These are phyloP conservation scores for Neurospora tetraspora DNA, from an alignment of 495 filamentous ascomycete genomes.

Conservation along the genomic window DNA sequence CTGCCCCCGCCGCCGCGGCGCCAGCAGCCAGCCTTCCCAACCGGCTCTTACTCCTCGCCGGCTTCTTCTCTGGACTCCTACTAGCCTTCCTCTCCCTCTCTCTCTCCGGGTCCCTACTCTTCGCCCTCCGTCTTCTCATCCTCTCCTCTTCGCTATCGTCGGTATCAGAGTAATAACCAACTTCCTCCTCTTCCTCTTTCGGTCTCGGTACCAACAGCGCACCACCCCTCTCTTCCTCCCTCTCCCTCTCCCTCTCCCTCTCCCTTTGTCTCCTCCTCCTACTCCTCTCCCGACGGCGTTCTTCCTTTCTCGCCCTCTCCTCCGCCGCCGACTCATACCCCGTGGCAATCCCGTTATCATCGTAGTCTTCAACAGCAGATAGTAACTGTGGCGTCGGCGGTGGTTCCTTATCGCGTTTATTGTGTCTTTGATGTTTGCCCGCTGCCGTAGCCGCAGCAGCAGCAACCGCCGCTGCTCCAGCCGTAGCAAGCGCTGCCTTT, in stretches of 20 bases:
- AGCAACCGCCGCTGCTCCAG: neutral
- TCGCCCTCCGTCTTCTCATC: constrained; percentile 34
- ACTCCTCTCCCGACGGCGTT: neutral
- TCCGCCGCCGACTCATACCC: constrained; percentile 25
- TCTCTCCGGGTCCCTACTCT: constrained; percentile 24
- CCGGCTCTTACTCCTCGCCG: constrained; percentile 45
- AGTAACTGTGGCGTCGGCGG: constrained; percentile 7
- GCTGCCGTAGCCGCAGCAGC: neutral
- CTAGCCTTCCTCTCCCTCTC: constrained; percentile 19
- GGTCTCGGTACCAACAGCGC: neutral
- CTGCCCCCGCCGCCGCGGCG: constrained; percentile 59
- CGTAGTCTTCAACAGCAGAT: neutral
- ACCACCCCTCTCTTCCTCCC: neutral
- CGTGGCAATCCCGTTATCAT: neutral
- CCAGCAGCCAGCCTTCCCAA: constrained; percentile 57
- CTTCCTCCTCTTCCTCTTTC: constrained; percentile 6
- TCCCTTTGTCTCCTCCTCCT: constrained; percentile 5
- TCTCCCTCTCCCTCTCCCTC: constrained; percentile 1
- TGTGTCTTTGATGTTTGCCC: neutral
- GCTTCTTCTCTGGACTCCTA: constrained; percentile 29
- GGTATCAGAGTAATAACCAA: constrained; percentile 5
- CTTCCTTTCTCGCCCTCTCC: constrained; percentile 17
- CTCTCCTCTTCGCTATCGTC: constrained; percentile 29
- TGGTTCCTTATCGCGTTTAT: constrained; percentile 22
- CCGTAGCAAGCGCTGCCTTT: neutral